Evolutionary conservation across 2,329 filamentous ascomycete genomes (phyloP), one percentile per base, ranked within the genome.

Genomic region (Ascochyta rabiei): DNA sequence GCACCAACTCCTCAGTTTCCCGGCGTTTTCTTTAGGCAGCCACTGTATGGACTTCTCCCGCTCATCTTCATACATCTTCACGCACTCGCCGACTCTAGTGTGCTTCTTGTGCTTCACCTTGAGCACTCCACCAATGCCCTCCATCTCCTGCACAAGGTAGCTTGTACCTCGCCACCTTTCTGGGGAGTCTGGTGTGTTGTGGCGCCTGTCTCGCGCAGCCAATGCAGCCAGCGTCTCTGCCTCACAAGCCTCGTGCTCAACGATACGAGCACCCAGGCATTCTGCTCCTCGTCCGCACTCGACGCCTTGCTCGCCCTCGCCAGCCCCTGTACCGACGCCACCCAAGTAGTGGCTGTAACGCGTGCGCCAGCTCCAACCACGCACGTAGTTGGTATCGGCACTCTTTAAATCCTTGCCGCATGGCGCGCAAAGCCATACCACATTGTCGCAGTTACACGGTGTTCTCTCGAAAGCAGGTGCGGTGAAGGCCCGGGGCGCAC

Each of bases 31-130:
- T 21, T 88, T 79, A 15, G 82, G 81, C 23, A 97, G 78, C 62
- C 89, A 88, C 53, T 82, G 81, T 4, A 85, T 71, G 18, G 64
- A 66, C 47, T 68, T 68, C 19, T 75, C 70, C 18, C 64, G 61
- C 58, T 76, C 86, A 7, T 82, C 91, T 61, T 90, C 89, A 77
- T 88, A 92, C 72, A 96, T 91, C 58, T 89, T 89, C 12, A 97
- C 93, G 58, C 89, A 91, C 4, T 89, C 89, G 1, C 93, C 93
- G 0, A 97, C 87, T 56, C 83, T 84, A 6, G 96, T 86, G 78
- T 91, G 88, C 67, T 88, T 88, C 66, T 95, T 90, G n/a, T 89
- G 82, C 77, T 93, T 96, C 57, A 88, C 89, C 80, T 96, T 96
- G 48, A 97, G 86, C 13, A 89, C 84, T 0, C 93, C 93, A 10